Percentiles rank a stretch among this genome's conserved stretches.
phyloP scores from a whole-genome alignment of 2,329 filamentous ascomycete species.

The Dactylellina parvicollis region DNA sequence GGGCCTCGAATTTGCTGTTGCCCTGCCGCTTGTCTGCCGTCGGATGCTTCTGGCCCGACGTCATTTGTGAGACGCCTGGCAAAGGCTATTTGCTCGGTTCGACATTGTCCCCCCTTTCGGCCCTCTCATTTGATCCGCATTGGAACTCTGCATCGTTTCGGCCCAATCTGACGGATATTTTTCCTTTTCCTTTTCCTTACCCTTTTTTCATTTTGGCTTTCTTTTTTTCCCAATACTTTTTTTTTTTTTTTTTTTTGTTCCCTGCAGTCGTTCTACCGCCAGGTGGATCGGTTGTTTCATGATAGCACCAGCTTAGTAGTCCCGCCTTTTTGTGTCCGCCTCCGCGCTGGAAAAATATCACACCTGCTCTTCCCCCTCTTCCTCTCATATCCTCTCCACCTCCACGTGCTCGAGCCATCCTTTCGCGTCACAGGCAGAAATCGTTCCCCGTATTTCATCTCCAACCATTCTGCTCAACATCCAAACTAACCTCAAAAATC shows the following conservation, averaged over 20 bases:
- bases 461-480: background rate
- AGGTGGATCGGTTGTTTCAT: conserved; percentile 39
- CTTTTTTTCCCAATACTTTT: background rate
- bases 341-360: conserved; percentile 20
- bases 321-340: background rate
- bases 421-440: background rate
- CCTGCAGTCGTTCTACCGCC: conserved; percentile 8
- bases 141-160: conserved; percentile 14
- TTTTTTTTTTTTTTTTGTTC: background rate
- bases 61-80: conserved; percentile 21
- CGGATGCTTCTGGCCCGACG: conserved; percentile 30
- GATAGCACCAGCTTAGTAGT: conserved; percentile 11
- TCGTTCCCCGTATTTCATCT: background rate
- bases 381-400: conserved; percentile 26
- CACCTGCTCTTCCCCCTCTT: conserved; percentile 26
- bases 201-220: conserved; percentile 3
- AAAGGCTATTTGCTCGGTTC: conserved; percentile 28
- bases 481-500: background rate
- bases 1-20: conserved; percentile 58
- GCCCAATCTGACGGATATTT: conserved; percentile 19
- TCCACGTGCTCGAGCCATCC: background rate
- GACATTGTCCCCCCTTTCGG: conserved; percentile 1
- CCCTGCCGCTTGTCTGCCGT: conserved; percentile 51
- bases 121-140: conserved; percentile 23
- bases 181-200: background rate